These are phyloP conservation scores for Ulota crispa DNA, from an alignment of 225 moss, liverwort and hornwort species.

Conservation along the genomic window DNA sequence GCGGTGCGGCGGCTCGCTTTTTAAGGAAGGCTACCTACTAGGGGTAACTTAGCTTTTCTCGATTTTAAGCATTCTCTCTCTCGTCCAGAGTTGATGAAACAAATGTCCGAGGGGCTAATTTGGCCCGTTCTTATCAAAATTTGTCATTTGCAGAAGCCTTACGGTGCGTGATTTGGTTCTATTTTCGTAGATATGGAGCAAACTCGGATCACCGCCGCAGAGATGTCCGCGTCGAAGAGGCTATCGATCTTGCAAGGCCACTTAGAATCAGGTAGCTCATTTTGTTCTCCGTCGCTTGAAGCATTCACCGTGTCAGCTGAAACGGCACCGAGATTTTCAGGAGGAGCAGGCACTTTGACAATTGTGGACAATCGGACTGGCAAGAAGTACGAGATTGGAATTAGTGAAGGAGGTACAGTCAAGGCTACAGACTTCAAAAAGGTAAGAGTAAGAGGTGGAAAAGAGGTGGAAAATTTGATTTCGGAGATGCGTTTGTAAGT, in stretches of 20 bases:
- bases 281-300: slow-evolving; percentile 40
- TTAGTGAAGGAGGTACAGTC: slow-evolving; percentile 87
- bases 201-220: slow-evolving; percentile 6
- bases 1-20: too few relatives aligned
- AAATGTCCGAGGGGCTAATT: too few relatives aligned
- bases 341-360: slow-evolving; percentile 72
- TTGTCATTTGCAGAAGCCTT: not conserved
- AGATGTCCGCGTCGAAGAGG: slow-evolving; percentile 45
- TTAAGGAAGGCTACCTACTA: too few relatives aligned
- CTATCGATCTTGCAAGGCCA: slow-evolving; percentile 56
- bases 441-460: slow-evolving; percentile 45
- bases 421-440: slow-evolving; percentile 91
- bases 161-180: not conserved
- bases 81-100: too few relatives aligned
- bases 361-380: slow-evolving; percentile 84
- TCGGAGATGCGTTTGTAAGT: not conserved
- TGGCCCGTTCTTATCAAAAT: not conserved
- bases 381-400: slow-evolving; percentile 73
- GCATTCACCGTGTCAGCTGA: slow-evolving; percentile 55
- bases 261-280: slow-evolving; percentile 41
- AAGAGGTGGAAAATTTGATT: too few relatives aligned
- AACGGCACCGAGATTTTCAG: slow-evolving; percentile 63
- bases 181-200: slow-evolving; percentile 46
- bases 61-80: too few relatives aligned
- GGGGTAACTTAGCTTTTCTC: too few relatives aligned